Conservation (phyloP, 1,139 yeast species). For the Zygoascus sp. region DNA sequence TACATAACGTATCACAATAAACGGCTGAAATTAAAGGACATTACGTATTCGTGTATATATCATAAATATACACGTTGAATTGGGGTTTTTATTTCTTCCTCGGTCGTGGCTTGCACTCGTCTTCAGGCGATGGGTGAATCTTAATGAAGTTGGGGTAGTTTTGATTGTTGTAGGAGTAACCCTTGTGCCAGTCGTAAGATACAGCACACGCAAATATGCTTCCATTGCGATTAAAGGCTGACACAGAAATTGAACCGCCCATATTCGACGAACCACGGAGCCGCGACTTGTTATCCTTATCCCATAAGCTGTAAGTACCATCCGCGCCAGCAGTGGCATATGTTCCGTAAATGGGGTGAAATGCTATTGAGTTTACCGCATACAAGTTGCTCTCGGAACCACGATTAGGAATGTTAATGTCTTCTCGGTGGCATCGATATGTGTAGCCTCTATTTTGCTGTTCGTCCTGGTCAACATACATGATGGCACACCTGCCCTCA, state of each 20-base stretch:
- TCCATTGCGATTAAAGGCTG: slow-evolving; percentile 81
- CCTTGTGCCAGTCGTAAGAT: slow-evolving; percentile 92
- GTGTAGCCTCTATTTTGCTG: slow-evolving; percentile 68
- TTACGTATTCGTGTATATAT: too few relatives aligned
- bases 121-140: slow-evolving; percentile 80
- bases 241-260: slow-evolving; percentile 68
- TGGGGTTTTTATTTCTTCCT: slow-evolving; percentile 17
- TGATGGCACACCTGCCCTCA: slow-evolving; percentile 97
- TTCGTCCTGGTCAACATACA: slow-evolving; percentile 79
- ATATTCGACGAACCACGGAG: slow-evolving; percentile 74
- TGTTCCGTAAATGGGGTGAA: slow-evolving; percentile 89
- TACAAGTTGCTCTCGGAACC: slow-evolving; percentile 54
- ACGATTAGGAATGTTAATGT: slow-evolving; percentile 30
- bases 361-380: slow-evolving; percentile 72
- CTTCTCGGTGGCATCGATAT: slow-evolving; percentile 85
- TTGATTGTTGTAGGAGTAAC: slow-evolving; percentile 70
- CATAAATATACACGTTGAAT: too few relatives aligned
- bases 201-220: slow-evolving; percentile 84
- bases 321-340: slow-evolving; percentile 94
- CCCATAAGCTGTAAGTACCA: slow-evolving; percentile 95
- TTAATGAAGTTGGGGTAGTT: slow-evolving; percentile 73
- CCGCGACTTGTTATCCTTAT: slow-evolving; percentile 86
- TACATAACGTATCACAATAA: too few relatives aligned
- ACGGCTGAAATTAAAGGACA: too few relatives aligned
- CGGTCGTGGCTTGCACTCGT: slow-evolving; percentile 75